Conservation (phyloP, 2,329 filamentous ascomycete genomes). For the Plectosphaerella cucumerina region DNA sequence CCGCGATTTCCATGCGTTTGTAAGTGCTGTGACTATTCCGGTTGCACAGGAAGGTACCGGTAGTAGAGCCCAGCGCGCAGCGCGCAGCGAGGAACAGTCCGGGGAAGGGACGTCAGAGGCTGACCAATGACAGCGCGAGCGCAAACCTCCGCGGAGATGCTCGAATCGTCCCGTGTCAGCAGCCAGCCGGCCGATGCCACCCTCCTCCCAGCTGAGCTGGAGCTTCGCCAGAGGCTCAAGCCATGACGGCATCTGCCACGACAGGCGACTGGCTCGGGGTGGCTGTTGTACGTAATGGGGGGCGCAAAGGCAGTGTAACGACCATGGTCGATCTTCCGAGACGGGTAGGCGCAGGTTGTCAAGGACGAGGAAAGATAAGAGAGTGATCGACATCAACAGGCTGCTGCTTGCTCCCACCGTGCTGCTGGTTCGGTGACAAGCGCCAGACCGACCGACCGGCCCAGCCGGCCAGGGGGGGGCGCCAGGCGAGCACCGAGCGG, state of each 20-base stretch:
- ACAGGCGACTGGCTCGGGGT: background rate
- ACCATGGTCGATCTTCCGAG: background rate
- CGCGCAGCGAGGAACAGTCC: background rate
- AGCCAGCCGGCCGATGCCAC: background rate
- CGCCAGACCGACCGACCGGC: too few relatives aligned
- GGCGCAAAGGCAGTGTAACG: background rate
- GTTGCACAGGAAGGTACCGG: background rate
- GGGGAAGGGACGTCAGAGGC: background rate
- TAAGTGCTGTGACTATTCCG: background rate
- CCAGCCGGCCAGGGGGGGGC: too few relatives aligned
- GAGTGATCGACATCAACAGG: background rate
- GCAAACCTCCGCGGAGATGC: slow-evolving; percentile 2
- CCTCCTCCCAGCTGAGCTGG: background rate
- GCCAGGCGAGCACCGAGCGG: too few relatives aligned
- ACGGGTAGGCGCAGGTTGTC: background rate
- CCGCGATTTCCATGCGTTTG: background rate
- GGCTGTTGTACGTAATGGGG: slow-evolving; percentile 1
- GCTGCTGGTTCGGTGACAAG: background rate
- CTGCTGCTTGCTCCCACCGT: background rate
- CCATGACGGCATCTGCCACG: slow-evolving; percentile 1
- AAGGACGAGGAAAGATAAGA: background rate
- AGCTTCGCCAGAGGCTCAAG: background rate
- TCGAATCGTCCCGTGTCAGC: background rate
- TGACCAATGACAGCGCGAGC: background rate
- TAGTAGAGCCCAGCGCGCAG: background rate